phyloP scores from a whole-genome alignment of 1,284 basidiomycete genomes.

The Athelia psychrophila region DNA sequence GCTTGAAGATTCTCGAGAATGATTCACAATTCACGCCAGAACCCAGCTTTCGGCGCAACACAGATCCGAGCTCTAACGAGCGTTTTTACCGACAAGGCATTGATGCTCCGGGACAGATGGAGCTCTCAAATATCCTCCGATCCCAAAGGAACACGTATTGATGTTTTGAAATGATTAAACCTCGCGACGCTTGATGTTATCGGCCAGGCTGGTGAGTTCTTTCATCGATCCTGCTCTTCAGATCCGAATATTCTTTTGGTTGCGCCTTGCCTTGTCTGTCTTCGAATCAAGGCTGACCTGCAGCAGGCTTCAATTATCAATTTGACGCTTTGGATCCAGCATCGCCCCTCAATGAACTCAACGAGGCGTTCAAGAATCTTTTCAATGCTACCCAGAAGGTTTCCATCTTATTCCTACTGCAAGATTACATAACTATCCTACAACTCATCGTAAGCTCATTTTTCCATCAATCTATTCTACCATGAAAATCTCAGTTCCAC shows the following conservation, averaged over 20 bases:
- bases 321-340: conserved; percentile 46
- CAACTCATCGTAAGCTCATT: conserved; percentile 35
- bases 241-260: too few relatives aligned
- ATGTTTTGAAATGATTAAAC: conserved; percentile 54
- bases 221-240: too few relatives aligned
- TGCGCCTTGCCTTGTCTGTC: too few relatives aligned
- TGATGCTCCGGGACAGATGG: conserved; percentile 50
- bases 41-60: conserved; percentile 57
- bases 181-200: conserved; percentile 67
- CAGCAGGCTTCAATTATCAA: conserved; percentile 55
- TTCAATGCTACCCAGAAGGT: conserved; percentile 29
- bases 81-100: conserved; percentile 52
- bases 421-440: conserved; percentile 36
- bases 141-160: conserved; percentile 24
- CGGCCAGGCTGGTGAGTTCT: conserved; percentile 50
- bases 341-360: conserved; percentile 41
- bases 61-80: conserved; percentile 53
- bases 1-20: too few relatives aligned
- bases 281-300: too few relatives aligned
- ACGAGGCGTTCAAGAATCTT: conserved; percentile 42
- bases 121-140: conserved; percentile 23
- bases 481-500: neutral
- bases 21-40: conserved; percentile 27
- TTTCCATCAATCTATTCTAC: neutral
- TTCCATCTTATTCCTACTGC: conserved; percentile 29